Evolutionary conservation across 108 stramenopile species (phyloP), one percentile per base, ranked within the genome.

Genomic region (Mayamaea pseudoterrestris): DNA sequence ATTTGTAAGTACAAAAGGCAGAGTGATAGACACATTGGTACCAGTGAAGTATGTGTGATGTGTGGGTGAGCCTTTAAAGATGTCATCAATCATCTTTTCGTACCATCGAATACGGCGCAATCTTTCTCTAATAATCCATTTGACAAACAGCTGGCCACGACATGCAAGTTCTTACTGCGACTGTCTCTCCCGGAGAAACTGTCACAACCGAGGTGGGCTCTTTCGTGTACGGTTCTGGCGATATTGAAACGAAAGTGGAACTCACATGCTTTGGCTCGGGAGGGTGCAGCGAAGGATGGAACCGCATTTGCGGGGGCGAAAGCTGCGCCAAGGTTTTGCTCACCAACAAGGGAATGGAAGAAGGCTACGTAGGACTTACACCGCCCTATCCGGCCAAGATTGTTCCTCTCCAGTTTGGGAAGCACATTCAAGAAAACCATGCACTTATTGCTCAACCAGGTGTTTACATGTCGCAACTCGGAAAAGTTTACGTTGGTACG

Each of bases 311-410:
- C 18, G 63, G 67, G 11, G 76, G 76, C 7, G 76, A 77, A 56
- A 47, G 52, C 22, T 65, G 66, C 29, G 61, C 59, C 43, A 77
- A 72, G 61, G 69, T 73, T 23, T 49, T 56, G n/a, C 47, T 71
- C 35, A 32, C 14, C 24, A 77, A 77, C 47, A 35, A 56, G 6
- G 42, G 54, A 18, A 16, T 18, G 8, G 27, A 54, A 9, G 57
- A 61, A 24, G 76, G 69, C 24, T 73, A 69, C 41, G 72, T 69
- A 3, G 71, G 69, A 7, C 14, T 77, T 12, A 77, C 76, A 18
- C 65, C 76, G 40, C 72, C 72, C 44, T 71, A 55, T 55, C 76
- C 76, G 8, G 69, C 76, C 53, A 77, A 67, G 53, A 65, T 76
- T 28, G 30, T 71, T 27, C 68, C 68, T 11, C 24, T 73, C 22